Evolutionary conservation across 371 early-diverging fungal genomes (phyloP), one percentile per base, ranked within the genome.

Genomic region (Nematocida displodere): DNA sequence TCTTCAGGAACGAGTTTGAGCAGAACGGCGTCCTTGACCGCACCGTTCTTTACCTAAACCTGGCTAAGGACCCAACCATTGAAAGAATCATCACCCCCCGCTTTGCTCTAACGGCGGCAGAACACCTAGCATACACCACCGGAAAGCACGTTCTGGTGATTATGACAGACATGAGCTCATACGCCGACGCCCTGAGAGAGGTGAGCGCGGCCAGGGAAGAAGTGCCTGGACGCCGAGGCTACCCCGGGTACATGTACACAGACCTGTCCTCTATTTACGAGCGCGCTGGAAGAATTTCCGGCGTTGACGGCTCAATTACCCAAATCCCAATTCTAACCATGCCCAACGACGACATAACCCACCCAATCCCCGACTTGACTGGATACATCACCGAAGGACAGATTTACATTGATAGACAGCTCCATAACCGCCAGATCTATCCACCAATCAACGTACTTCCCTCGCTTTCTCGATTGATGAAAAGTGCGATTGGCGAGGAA

Each of bases 171-270:
- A 97, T 99, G 98, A 91, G 91, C 87, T 95, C 96, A 20, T 99
- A 99, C 83, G 99, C 99, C 22, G 99, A 99, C 87, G 98, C 99
- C 11, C 87, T 99, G 82, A 92, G 99, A 88, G 99, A 99, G 83
- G 91, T 82, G 20, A 95, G 97, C 66, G 98, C 99, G 71, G 98
- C 98, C 33, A 90, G 99, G 86, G 99, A 99, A 87, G 99, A 99
- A 87, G 97, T 99, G 3, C 99, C 99, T 5, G 99, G 99, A 82
- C 91, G 99, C 85, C 91, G 97, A 85, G 99, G 99, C 84, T 99
- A 97, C 86, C 99, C 99, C 22, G 99, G 99, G 86, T 99, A 97
- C 85, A 99, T 99, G 99, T 99, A 99, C 87, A 99, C 99, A 34
- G 99, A 99, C 88, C 88, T 99, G 86, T 91, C 95, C 29, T 96